Evolutionary conservation across 176 grass and related monocot genomes (phyloP), one percentile per base, ranked within the genome.

Genomic region (Leersia perrieri): DNA sequence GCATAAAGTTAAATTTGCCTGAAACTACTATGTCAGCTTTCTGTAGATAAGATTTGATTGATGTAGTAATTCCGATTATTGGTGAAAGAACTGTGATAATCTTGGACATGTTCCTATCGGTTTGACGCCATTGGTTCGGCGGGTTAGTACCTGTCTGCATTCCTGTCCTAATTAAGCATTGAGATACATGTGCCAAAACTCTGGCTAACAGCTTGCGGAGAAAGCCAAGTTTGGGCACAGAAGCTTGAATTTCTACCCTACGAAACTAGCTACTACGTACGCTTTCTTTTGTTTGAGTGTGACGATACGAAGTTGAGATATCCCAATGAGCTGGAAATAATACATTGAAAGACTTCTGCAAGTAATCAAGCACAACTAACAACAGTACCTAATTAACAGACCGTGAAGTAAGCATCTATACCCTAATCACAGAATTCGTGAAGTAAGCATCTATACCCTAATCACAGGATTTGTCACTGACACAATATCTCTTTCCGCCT

Each of bases 121-220:
- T 42, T 27, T 11, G 9, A 42, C 67, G 35, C 36, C 40, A 27
- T 28, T 42, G 27, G 39, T 6, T 41, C 13, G 27, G 39, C 67
- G 27, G 18, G 47, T 2, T 22, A 25, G 10, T 65, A 68, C 41
- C 32, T 33, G 29, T 9, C 15, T 33, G 28, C 33, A 29, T 22
- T 20, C n/a, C 38, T 20, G 31, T 8, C 16, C 15, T 22, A 53
- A 53, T 18, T 33, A 69, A n/a, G 14, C 4, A 79, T 28, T 13
- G 77, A 51, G 77, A 68, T 68, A 18, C 77, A 57, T 38, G 77
- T 29, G 77, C n/a, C 31, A 33, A 51, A 55, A 36, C 45, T 7
- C 35, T 7, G n/a, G 66, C 6, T 3, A 15, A 41, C 35, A 42
- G 3, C 38, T 44, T 44, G 5, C 5, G 6, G 9, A 70, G 15